A percentile compares a stretch with the other conserved stretches of the same genome.
Evolutionary conservation across 2,329 filamentous ascomycete species (phyloP).

Genomic region (Aspergillus calidoustus): DNA sequence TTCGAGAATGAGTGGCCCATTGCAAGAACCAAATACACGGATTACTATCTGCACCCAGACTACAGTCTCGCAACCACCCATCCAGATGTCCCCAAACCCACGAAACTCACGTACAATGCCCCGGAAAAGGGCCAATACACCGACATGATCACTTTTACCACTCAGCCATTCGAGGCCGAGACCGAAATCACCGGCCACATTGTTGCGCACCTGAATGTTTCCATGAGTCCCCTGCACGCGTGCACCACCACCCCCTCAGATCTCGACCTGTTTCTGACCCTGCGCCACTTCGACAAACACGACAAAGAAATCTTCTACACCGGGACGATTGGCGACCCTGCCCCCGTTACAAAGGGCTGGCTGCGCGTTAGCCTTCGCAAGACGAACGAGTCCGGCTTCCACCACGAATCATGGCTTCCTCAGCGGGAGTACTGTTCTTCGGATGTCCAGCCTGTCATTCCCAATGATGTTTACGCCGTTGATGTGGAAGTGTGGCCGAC

Average conservation of each 20-base stretch:
- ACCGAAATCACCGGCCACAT: constrained; percentile 73
- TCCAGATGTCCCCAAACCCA: too few relatives aligned
- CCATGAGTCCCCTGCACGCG: constrained; percentile 48
- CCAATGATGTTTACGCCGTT: constrained; percentile 55
- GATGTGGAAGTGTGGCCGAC: constrained; percentile 52
- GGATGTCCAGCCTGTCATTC: constrained; percentile 52
- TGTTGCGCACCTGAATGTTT: constrained; percentile 67
- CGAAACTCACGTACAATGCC: constrained; percentile 47
- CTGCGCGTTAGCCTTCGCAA: constrained; percentile 57
- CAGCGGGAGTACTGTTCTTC: constrained; percentile 56
- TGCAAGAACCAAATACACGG: too few relatives aligned
- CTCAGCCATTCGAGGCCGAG: constrained; percentile 61
- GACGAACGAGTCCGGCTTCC: constrained; percentile 48
- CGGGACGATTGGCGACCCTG: constrained; percentile 59
- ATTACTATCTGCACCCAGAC: too few relatives aligned
- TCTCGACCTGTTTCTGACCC: constrained; percentile 60
- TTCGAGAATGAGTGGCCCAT: too few relatives aligned
- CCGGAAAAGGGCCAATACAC: constrained; percentile 54
- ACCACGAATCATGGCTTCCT: constrained; percentile 52
- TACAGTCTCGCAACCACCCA: too few relatives aligned
- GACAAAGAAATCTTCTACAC: constrained; percentile 61
- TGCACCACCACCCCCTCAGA: constrained; percentile 49
- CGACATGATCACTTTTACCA: constrained; percentile 69
- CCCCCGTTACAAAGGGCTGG: constrained; percentile 61
- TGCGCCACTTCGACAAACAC: constrained; percentile 54